These are phyloP conservation scores for Tolypocladium tropicale DNA, from an alignment of 2,329 filamentous ascomycete species.

Conservation along the genomic window DNA sequence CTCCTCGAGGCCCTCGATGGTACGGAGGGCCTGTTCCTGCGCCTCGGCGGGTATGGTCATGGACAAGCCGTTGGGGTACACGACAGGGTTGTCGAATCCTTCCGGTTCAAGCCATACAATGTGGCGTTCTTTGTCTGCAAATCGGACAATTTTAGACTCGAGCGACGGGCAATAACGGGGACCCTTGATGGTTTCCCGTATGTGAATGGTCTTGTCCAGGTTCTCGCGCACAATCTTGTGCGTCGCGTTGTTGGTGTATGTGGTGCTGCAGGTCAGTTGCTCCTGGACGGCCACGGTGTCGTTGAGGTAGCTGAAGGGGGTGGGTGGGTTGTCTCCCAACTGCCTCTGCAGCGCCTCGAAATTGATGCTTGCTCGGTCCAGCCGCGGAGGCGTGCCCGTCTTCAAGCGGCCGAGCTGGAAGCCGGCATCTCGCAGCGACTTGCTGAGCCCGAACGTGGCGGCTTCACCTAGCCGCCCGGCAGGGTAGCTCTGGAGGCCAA, in stretches of 20 bases:
- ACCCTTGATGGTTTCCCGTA: constrained; percentile 87
- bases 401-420: constrained; percentile 86
- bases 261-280: constrained; percentile 79
- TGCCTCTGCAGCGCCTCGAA: constrained; percentile 64
- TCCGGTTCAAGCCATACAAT: constrained; percentile 97
- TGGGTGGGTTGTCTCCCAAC: constrained; percentile 72
- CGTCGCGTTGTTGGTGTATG: constrained; percentile 72
- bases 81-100: constrained; percentile 78
- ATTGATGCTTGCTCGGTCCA: constrained; percentile 75
- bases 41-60: constrained; percentile 91
- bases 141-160: constrained; percentile 87
- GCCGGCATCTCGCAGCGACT: constrained; percentile 77
- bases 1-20: constrained; percentile 78
- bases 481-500: constrained; percentile 74
- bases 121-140: constrained; percentile 68
- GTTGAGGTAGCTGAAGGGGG: constrained; percentile 88
- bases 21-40: constrained; percentile 76
- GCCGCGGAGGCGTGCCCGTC: constrained; percentile 85
- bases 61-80: constrained; percentile 94
- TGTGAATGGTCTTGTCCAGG: constrained; percentile 93
- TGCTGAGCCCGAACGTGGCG: constrained; percentile 85
- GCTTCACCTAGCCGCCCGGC: constrained; percentile 90
- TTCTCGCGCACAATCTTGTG: constrained; percentile 81
- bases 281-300: constrained; percentile 64
- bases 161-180: constrained; percentile 93